phyloP scores from a whole-genome alignment of 257 asterid species.

The Parsonsia alboflavescens region DNA sequence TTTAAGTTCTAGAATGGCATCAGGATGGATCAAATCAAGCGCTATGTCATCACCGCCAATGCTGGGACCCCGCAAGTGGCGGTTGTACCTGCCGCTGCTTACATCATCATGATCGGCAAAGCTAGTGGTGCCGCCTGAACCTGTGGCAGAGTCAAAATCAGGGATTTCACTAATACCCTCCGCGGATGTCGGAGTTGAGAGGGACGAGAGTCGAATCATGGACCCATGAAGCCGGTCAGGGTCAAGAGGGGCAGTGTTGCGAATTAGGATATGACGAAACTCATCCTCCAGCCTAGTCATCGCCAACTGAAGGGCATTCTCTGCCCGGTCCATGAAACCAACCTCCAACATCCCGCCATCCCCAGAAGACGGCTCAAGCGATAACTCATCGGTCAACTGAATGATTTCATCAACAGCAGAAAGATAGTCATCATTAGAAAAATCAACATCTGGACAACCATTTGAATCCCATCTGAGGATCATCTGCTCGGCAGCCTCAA shows the following conservation, averaged over 20 bases:
- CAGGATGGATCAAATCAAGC: slow-evolving; percentile 63
- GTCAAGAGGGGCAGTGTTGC: slow-evolving; percentile 60
- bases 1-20: slow-evolving; percentile 56
- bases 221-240: slow-evolving; percentile 49
- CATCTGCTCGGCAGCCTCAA: slow-evolving; percentile 56
- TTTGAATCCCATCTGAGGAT: slow-evolving; percentile 31
- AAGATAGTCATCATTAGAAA: slow-evolving; percentile 43
- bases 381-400: slow-evolving; percentile 57
- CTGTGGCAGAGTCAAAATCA: slow-evolving; percentile 52
- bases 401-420: slow-evolving; percentile 74
- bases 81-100: slow-evolving; percentile 60
- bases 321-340: slow-evolving; percentile 61
- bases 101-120: slow-evolving; percentile 34
- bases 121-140: slow-evolving; percentile 17
- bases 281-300: slow-evolving; percentile 88
- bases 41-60: slow-evolving; percentile 63
- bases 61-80: slow-evolving; percentile 49
- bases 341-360: slow-evolving; percentile 21
- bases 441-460: slow-evolving; percentile 33
- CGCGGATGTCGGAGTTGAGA: slow-evolving; percentile 34
- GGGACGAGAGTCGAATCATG: slow-evolving; percentile 42
- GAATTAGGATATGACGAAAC: slow-evolving; percentile 59
- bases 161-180: slow-evolving; percentile 46
- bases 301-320: slow-evolving; percentile 70
- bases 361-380: slow-evolving; percentile 21